Evolutionary conservation across 257 asterid species (phyloP).

Genomic region (Rhazya stricta): DNA sequence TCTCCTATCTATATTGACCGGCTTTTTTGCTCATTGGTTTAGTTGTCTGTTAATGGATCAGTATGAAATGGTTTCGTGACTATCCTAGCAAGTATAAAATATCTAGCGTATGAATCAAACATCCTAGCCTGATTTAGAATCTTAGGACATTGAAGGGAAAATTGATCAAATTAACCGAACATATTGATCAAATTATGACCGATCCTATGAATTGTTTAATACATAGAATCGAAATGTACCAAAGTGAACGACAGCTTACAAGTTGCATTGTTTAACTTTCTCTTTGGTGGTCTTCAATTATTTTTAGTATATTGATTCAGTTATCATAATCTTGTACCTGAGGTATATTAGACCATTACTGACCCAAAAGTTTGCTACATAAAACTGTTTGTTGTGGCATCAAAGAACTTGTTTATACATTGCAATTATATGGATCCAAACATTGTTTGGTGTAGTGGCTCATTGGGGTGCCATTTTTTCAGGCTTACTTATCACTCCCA

Average conservation of each 20-base stretch:
- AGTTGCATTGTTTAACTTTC: background rate
- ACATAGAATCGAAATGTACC: background rate
- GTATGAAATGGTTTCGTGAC: background rate
- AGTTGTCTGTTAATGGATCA: background rate
- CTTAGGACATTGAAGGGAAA: background rate
- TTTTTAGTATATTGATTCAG: background rate
- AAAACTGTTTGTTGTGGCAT: background rate
- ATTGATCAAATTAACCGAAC: background rate
- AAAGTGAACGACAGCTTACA: background rate
- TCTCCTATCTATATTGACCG: background rate
- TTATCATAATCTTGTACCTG: background rate
- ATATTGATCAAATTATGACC: background rate
- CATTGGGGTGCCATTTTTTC: slow-evolving; percentile 23
- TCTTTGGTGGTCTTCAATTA: background rate
- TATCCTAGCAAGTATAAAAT: background rate
- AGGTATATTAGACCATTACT: background rate
- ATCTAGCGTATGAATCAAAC: background rate
- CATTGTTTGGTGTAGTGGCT: background rate
- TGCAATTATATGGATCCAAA: background rate
- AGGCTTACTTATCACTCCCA: slow-evolving; percentile 97
- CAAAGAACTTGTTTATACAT: background rate
- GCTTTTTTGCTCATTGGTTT: slow-evolving; percentile 7
- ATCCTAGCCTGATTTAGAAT: background rate
- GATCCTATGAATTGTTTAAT: background rate
- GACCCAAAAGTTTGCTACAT: background rate